These are phyloP conservation scores for Mycena leptocephala DNA, from an alignment of 768 basidiomycete species.

Conservation along the genomic window DNA sequence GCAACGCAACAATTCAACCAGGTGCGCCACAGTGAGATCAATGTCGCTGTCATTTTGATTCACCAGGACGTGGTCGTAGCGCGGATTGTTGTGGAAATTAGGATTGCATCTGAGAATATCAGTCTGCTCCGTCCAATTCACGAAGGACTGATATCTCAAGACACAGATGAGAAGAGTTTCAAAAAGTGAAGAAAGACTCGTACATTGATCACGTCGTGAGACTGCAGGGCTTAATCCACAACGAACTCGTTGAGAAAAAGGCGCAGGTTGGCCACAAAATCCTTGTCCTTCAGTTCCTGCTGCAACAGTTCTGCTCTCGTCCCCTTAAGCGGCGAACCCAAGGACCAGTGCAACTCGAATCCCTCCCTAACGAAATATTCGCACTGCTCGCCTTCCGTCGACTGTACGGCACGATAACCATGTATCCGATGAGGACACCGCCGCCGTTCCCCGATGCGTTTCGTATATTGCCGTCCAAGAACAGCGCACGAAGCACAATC, in stretches of 20 bases:
- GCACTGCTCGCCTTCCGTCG: not conserved
- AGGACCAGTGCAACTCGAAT: not conserved
- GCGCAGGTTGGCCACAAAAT: not conserved
- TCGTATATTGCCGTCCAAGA: not conserved
- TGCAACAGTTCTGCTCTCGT: not conserved
- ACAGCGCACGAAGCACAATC: not conserved
- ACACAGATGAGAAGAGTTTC: too few species aligned
- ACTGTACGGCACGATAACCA: not conserved
- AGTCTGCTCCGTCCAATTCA: too few species aligned
- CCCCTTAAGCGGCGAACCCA: not conserved
- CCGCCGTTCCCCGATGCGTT: constrained; percentile 27
- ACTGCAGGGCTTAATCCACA: not conserved
- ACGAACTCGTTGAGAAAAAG: not conserved
- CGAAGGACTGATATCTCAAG: too few species aligned
- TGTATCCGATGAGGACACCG: constrained; percentile 6
- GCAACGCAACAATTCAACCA: too few species aligned
- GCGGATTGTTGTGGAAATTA: too few species aligned
- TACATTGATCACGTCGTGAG: not conserved
- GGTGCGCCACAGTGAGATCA: too few species aligned
- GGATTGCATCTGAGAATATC: too few species aligned
- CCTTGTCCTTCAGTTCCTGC: not conserved
- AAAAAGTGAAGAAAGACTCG: not conserved
- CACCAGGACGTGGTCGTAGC: too few species aligned
- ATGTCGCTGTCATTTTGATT: too few species aligned
- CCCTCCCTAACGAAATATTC: not conserved